Percentiles rank a stretch among this genome's conserved stretches.
Conservation (phyloP, 495 filamentous ascomycete species). For the Xylaria curta region DNA sequence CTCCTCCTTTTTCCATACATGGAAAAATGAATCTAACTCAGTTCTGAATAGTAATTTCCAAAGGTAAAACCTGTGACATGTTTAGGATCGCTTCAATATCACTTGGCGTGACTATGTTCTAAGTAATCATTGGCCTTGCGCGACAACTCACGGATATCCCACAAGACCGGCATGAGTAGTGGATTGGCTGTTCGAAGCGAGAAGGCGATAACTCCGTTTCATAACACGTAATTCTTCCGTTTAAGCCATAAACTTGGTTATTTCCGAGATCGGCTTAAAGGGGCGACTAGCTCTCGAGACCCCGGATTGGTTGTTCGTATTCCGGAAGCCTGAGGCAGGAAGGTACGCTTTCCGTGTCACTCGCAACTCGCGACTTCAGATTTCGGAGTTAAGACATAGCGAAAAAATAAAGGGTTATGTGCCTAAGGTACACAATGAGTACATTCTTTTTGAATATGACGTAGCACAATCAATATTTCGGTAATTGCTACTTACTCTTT, state of each 20-base stretch:
- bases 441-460: background rate
- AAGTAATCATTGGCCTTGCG: background rate
- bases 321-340: background rate
- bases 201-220: background rate
- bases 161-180: background rate
- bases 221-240: background rate
- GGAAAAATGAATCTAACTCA: too few species aligned
- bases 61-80: background rate
- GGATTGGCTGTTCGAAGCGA: background rate
- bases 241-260: background rate
- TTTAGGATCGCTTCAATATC: background rate
- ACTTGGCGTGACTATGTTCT: background rate
- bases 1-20: too few species aligned
- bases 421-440: background rate
- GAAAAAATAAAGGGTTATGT: background rate
- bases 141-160: background rate
- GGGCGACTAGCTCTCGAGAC: background rate
- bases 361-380: too few species aligned
- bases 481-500: background rate
- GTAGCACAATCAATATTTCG: background rate
- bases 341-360: background rate
- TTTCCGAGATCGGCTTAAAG: background rate
- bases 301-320: background rate
- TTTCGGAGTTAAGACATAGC: background rate
- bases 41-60: too few species aligned